Evolutionary conservation across 768 basidiomycete genomes (phyloP).

Genomic region (Leucosporidium yakuticum): DNA sequence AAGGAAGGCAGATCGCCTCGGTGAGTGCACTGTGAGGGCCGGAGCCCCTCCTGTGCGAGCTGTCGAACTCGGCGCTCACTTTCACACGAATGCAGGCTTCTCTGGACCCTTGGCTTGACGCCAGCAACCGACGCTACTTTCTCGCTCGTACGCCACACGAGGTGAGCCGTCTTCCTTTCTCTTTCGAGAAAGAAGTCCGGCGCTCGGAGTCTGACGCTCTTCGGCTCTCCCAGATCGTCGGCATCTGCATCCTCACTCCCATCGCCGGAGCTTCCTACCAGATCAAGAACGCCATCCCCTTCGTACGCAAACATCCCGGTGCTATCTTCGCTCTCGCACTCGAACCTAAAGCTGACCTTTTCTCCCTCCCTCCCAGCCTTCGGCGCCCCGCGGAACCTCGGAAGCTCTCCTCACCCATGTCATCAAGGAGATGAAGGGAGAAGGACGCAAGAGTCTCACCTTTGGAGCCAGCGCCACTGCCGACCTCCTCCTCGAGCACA

Average conservation of each 20-base stretch:
- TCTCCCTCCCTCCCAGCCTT: conserved; percentile 11
- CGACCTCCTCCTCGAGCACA: conserved; percentile 14
- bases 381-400: conserved; percentile 24
- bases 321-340: too few species aligned
- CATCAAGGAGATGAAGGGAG: conserved; percentile 25
- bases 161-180: neutral
- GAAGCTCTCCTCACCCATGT: conserved; percentile 28
- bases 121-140: conserved; percentile 24
- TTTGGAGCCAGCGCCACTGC: conserved; percentile 24
- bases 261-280: conserved; percentile 23
- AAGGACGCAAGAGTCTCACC: conserved; percentile 20
- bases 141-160: conserved; percentile 17
- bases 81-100: conserved; percentile 19
- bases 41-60: too few species aligned
- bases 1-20: conserved; percentile 30
- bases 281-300: conserved; percentile 34
- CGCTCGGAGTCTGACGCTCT: neutral
- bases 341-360: neutral
- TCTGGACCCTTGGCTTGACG: conserved; percentile 26
- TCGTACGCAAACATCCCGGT: conserved; percentile 18
- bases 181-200: neutral
- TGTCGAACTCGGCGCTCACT: too few species aligned
- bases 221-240: conserved; percentile 3
- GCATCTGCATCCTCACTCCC: conserved; percentile 27
- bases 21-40: conserved; percentile 5